Conservation (phyloP, 1,139 yeast genomes). For the Yamadazyma conglobata region DNA sequence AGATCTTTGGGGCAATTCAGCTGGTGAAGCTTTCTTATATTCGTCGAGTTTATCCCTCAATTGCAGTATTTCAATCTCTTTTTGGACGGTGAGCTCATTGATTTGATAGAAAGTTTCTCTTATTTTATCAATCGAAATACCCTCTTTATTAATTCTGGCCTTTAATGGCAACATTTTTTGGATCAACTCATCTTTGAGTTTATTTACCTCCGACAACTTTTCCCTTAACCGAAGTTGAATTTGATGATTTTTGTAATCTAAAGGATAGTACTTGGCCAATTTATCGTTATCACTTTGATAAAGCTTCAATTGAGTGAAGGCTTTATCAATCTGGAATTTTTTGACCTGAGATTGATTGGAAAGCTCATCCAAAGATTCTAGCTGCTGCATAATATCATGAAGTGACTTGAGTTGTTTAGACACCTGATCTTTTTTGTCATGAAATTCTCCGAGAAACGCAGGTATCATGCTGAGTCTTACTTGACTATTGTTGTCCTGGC, state of each 20-base stretch:
- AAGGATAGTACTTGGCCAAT: slow-evolving; percentile 15
- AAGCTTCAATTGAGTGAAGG: slow-evolving; percentile 10
- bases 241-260: slow-evolving; percentile 21
- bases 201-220: slow-evolving; percentile 17
- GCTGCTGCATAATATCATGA: too few species aligned
- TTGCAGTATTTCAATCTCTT: too few species aligned
- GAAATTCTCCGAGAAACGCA: too few species aligned
- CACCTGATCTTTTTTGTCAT: too few species aligned
- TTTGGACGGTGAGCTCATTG: slow-evolving; percentile 17
- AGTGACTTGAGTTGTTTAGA: too few species aligned
- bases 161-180: slow-evolving; percentile 26
- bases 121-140: slow-evolving; percentile 18
- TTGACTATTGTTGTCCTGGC: background rate
- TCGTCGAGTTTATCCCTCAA: too few species aligned
- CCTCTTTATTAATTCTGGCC: slow-evolving; percentile 16
- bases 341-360: too few species aligned
- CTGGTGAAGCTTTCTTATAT: too few species aligned
- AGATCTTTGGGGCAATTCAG: too few species aligned
- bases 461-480: background rate
- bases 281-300: background rate
- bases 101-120: slow-evolving; percentile 22
- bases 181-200: slow-evolving; percentile 19
- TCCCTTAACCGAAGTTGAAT: slow-evolving; percentile 19
- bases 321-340: slow-evolving; percentile 11
- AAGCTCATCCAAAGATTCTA: too few species aligned